phyloP scores from a whole-genome alignment of 306 rosid species.

The Glycine latifolia region DNA sequence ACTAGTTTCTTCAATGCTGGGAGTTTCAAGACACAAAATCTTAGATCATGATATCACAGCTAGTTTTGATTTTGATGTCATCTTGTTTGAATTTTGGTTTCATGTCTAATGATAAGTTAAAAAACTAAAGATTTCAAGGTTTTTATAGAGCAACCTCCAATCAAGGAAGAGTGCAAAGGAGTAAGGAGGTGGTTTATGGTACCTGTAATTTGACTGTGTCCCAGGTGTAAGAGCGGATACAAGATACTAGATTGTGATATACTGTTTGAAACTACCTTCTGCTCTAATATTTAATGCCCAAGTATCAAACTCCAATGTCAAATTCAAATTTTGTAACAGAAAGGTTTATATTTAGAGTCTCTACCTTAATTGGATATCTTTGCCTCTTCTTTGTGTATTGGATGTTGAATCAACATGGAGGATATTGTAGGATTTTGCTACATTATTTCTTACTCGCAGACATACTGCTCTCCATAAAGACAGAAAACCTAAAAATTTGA shows the following conservation, averaged over 20 bases:
- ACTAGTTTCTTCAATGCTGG: conserved; percentile 16
- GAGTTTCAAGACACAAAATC: conserved; percentile 16
- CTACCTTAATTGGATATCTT: conserved; percentile 4
- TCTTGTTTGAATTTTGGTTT: conserved; percentile 14
- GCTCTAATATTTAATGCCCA: not conserved
- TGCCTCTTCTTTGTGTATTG: conserved; percentile 25
- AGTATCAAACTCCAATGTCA: conserved; percentile 24
- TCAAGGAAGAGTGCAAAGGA: conserved; percentile 27
- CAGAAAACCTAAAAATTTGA: conserved; percentile 17
- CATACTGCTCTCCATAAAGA: conserved; percentile 9
- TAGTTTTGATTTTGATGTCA: not conserved
- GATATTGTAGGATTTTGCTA: conserved; percentile 5
- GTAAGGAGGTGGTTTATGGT: conserved; percentile 27
- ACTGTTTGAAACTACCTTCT: not conserved
- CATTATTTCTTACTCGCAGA: not conserved
- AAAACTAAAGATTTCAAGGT: not conserved
- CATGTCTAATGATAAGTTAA: not conserved
- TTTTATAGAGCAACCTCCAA: conserved; percentile 13
- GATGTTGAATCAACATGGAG: conserved; percentile 31
- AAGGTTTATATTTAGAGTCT: conserved; percentile 24
- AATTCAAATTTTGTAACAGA: conserved; percentile 27
- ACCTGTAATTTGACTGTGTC: conserved; percentile 25
- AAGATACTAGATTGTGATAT: conserved; percentile 30
- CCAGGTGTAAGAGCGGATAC: conserved; percentile 1
- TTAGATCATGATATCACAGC: conserved; percentile 3